A percentile compares a stretch with the other conserved stretches of the same genome.
These are phyloP conservation scores for Gnomoniopsis sp. DNA, from an alignment of 2,329 filamentous ascomycete genomes.

Conservation along the genomic window DNA sequence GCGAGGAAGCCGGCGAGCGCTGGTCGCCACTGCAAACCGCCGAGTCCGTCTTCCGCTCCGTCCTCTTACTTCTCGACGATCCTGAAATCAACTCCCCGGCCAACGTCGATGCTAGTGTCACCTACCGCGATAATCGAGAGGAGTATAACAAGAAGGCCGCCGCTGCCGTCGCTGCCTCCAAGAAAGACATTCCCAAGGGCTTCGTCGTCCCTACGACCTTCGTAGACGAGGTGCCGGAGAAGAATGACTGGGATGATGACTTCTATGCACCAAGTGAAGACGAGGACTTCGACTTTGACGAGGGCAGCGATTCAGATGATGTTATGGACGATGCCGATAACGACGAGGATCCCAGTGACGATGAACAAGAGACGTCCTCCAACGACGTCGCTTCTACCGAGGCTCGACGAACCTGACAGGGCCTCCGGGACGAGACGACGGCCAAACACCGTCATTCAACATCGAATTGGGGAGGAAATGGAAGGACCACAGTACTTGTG, in stretches of 20 bases:
- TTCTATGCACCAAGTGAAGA: slow-evolving; percentile 81
- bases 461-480: neutral
- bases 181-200: slow-evolving; percentile 73
- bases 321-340: slow-evolving; percentile 61
- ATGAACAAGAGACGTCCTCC: neutral
- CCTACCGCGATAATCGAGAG: slow-evolving; percentile 70
- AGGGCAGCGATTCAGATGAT: slow-evolving; percentile 62
- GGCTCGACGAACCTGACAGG: neutral
- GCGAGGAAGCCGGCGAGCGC: slow-evolving; percentile 83
- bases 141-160: slow-evolving; percentile 68
- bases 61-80: slow-evolving; percentile 87
- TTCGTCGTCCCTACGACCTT: slow-evolving; percentile 79
- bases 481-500: neutral
- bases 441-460: too few relatives aligned
- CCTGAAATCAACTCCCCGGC: slow-evolving; percentile 91
- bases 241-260: slow-evolving; percentile 67
- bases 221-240: slow-evolving; percentile 57
- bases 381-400: neutral
- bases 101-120: slow-evolving; percentile 88
- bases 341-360: slow-evolving; percentile 35
- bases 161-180: slow-evolving; percentile 69
- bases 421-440: neutral
- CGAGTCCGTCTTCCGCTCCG: slow-evolving; percentile 89
- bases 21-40: slow-evolving; percentile 94
- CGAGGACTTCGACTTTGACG: slow-evolving; percentile 71